Conservation (phyloP, 176 grass and related monocot species). For the Tillandsia fasciculata region DNA sequence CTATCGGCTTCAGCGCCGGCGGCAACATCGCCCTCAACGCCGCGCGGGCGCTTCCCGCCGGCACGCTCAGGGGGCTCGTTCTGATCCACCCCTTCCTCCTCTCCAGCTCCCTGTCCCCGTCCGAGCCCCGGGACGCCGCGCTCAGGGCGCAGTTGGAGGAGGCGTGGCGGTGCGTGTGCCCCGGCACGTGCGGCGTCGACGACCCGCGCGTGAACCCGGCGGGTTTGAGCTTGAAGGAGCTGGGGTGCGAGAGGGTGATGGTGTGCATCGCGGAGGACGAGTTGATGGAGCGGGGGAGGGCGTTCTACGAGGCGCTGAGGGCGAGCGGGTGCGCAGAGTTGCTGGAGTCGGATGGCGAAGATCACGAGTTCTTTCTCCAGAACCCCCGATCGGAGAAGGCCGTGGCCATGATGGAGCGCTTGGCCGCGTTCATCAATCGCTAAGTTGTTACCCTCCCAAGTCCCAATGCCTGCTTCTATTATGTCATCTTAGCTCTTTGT, state of each 20-base stretch:
- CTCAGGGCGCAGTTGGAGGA: constrained; percentile 22
- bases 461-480: too few species aligned
- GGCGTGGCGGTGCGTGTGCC: constrained; percentile 48
- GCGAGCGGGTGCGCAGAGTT: constrained; percentile 46
- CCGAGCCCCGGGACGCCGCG: constrained; percentile 15
- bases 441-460: background rate
- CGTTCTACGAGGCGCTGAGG: constrained; percentile 28
- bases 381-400: constrained; percentile 33
- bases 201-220: constrained; percentile 43
- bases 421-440: constrained; percentile 31
- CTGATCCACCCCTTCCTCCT: constrained; percentile 34
- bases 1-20: constrained; percentile 36
- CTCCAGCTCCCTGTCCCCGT: background rate
- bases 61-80: constrained; percentile 22
- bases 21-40: constrained; percentile 49
- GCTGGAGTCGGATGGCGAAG: constrained; percentile 46
- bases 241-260: constrained; percentile 37
- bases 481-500: too few species aligned
- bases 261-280: constrained; percentile 5
- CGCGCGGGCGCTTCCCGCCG: constrained; percentile 13
- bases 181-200: constrained; percentile 27
- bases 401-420: constrained; percentile 30
- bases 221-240: constrained; percentile 13
- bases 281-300: background rate
- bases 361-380: constrained; percentile 48